These are phyloP conservation scores for Boletus pseudopeckii DNA, from an alignment of 768 basidiomycete species.

Conservation along the genomic window DNA sequence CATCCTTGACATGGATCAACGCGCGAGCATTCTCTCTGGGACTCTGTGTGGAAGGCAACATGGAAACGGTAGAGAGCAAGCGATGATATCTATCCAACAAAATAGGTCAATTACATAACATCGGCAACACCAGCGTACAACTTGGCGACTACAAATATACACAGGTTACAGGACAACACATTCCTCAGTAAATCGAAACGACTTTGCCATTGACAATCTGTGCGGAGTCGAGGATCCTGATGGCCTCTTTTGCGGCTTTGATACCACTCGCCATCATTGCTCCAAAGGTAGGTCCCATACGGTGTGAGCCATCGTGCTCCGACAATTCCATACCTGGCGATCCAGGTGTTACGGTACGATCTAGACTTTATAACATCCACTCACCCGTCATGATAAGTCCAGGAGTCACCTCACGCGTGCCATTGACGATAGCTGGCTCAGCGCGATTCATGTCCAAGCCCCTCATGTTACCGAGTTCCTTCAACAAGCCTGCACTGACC, in stretches of 20 bases:
- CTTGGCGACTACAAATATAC: neutral
- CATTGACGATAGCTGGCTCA: constrained; percentile 78
- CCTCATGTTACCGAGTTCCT: constrained; percentile 76
- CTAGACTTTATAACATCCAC: constrained; percentile 15
- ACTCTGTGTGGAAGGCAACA: constrained; percentile 39
- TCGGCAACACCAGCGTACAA: neutral
- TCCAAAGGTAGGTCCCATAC: constrained; percentile 78
- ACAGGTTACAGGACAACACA: neutral
- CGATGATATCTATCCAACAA: no score
- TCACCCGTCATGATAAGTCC: constrained; percentile 71
- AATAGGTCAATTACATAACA: constrained; percentile 10
- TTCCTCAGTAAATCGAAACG: constrained; percentile 30
- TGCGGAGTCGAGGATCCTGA: constrained; percentile 47
- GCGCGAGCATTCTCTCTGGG: constrained; percentile 57
- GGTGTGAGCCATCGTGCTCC: constrained; percentile 75
- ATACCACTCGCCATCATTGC: constrained; percentile 78
- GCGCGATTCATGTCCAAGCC: constrained; percentile 79
- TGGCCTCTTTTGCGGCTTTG: constrained; percentile 66
- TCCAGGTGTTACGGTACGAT: neutral
- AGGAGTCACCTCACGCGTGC: constrained; percentile 71
- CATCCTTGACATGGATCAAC: constrained; percentile 66
- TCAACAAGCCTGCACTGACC: constrained; percentile 68
- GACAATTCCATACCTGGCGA: constrained; percentile 75
- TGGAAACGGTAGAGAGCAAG: constrained; percentile 23
- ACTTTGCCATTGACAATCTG: constrained; percentile 55